Evolutionary conservation across 2,329 filamentous ascomycete genomes (phyloP).

Genomic region (Capronia americana): DNA sequence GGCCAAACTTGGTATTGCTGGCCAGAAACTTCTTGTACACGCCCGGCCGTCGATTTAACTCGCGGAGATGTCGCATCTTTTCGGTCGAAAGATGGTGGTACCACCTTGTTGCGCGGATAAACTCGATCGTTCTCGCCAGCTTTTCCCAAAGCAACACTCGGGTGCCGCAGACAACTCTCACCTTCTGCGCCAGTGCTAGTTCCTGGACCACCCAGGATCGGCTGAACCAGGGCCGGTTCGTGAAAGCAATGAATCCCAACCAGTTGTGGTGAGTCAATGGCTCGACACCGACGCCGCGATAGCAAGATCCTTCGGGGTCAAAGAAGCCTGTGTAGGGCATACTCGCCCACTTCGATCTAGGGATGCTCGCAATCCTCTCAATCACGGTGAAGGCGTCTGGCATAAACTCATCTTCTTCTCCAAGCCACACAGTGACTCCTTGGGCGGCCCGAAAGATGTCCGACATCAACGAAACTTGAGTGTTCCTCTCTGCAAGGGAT

Average conservation of each 20-base stretch:
- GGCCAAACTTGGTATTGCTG: conserved; percentile 15
- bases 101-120: conserved; percentile 19
- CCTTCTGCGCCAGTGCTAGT: conserved; percentile 23
- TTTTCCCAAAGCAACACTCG: conserved; percentile 14
- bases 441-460: conserved; percentile 26
- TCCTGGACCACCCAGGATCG: conserved; percentile 31
- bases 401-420: conserved; percentile 20
- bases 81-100: conserved; percentile 20
- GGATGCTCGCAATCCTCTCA: conserved; percentile 3
- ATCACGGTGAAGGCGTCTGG: conserved; percentile 8
- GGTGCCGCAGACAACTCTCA: conserved; percentile 14
- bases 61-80: conserved; percentile 17
- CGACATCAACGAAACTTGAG: conserved; percentile 35
- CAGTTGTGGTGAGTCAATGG: conserved; percentile 18
- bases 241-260: conserved; percentile 21
- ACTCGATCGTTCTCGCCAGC: conserved; percentile 19
- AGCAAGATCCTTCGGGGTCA: conserved; percentile 6
- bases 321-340: conserved; percentile 5
- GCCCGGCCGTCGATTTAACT: conserved; percentile 1
- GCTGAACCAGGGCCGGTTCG: conserved; percentile 23
- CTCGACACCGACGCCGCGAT: conserved; percentile 8
- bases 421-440: conserved; percentile 24
- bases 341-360: not conserved
- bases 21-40: conserved; percentile 12
- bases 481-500: conserved; percentile 27